Evolutionary conservation across 2,329 filamentous ascomycete species (phyloP), one percentile per base, ranked within the genome.

Genomic region (Juglanconis juglandina): DNA sequence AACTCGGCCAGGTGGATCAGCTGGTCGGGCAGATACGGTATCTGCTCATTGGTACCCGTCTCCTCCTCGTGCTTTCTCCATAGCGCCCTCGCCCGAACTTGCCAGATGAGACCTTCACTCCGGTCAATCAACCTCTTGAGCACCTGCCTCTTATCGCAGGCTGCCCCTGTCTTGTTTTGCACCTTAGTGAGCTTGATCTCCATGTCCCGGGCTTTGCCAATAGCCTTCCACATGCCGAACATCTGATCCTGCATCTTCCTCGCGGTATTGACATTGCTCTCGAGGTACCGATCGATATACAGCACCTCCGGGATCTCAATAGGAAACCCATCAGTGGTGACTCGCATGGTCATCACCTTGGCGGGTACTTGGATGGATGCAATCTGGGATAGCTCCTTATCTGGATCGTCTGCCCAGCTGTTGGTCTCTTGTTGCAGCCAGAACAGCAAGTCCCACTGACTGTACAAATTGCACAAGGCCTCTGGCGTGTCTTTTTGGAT

Each of bases 401-500:
- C 39, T 17, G 55, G 48, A 9, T 34, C 41, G 35, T 24, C 57
- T 32, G 47, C 24, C 53, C 33, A 58, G 46, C 2, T 44, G 32
- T 58, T 59, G n/a, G 47, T 37, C 17, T 62, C 54, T 30, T 60
- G 44, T 8, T 68, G 60, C 3, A 60, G 55, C 66, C 72, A 72
- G 41, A 74, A 70, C 14, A 75, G 65, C 41, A 69, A 66, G 35
- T 74, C 73, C 56, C 74, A 69, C 30, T 72, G 71, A 58, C 73
- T 71, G 64, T 74, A 74, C 42, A 74, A 66, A 44, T 71, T 73
- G 5, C 78, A 77, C 30, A 96, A 86, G 66, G 94, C 84, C 73
- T 96, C 95, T 4, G 92, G 91, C 63, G 90, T 87, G 75, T 95
- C 95, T 75, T 94, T 88, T 5, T 88, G 84, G n/a, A 96, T 44